These are phyloP conservation scores for Penicillium sclerotigenum DNA, from an alignment of 2,329 filamentous ascomycete genomes.

Conservation along the genomic window DNA sequence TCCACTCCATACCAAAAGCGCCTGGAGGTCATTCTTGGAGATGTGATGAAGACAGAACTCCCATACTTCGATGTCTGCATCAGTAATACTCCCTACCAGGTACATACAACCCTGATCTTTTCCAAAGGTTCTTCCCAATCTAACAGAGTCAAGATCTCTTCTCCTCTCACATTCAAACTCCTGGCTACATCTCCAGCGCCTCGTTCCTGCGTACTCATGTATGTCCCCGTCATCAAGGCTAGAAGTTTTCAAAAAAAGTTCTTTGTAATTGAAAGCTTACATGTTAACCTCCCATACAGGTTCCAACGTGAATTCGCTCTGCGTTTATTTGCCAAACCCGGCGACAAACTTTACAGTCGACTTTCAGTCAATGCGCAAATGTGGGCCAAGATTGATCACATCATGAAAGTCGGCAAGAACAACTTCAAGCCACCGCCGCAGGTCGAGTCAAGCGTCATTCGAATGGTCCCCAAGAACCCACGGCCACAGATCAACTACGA, in stretches of 20 bases:
- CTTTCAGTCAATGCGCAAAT: constrained; percentile 92
- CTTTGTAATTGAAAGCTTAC: constrained; percentile 1
- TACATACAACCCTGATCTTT: constrained; percentile 26
- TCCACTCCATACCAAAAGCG: constrained; percentile 80
- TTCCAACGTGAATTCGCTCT: constrained; percentile 87
- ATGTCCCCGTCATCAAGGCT: not conserved
- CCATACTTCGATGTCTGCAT: constrained; percentile 82
- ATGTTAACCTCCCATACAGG: constrained; percentile 9
- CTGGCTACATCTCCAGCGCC: constrained; percentile 78
- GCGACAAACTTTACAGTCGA: constrained; percentile 86
- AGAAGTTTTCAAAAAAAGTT: not conserved
- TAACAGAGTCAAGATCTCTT: constrained; percentile 65
- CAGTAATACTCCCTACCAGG: constrained; percentile 69
- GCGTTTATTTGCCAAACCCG: constrained; percentile 80
- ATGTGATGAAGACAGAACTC: constrained; percentile 85
- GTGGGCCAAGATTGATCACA: constrained; percentile 68
- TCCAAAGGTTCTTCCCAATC: not conserved
- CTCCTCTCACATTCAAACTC: constrained; percentile 86
- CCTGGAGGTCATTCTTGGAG: constrained; percentile 83
- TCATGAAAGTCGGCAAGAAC: constrained; percentile 93
- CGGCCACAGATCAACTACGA: constrained; percentile 86
- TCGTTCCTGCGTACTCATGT: constrained; percentile 81
- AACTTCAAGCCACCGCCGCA: constrained; percentile 95
- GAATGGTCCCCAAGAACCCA: constrained; percentile 82
- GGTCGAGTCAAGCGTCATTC: constrained; percentile 87